phyloP scores from a whole-genome alignment of 208 protist species.

The Leishmania major region DNA sequence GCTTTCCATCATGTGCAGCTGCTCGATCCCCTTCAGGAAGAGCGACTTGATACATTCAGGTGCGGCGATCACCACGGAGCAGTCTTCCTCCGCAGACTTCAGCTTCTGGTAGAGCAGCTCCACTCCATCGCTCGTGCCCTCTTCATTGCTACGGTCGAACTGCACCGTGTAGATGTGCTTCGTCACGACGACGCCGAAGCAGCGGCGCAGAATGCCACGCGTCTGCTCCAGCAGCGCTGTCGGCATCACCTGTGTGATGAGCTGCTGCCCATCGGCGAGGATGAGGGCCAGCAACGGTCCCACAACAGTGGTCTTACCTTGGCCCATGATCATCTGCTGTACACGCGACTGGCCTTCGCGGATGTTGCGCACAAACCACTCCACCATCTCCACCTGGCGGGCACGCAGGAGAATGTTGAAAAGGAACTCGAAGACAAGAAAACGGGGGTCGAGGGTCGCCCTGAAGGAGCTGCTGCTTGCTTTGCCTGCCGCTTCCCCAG shows the following conservation, averaged over 20 bases:
- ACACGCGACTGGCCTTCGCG: slow-evolving; percentile 75
- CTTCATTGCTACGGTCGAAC: slow-evolving; percentile 80
- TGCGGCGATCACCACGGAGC: slow-evolving; percentile 85
- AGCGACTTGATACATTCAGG: slow-evolving; percentile 94
- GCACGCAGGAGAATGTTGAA: slow-evolving; percentile 93
- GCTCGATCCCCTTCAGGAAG: slow-evolving; percentile 93
- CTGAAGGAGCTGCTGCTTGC: slow-evolving; percentile 1
- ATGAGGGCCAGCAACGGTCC: slow-evolving; percentile 93
- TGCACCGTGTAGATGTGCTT: slow-evolving; percentile 91
- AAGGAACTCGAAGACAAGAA: slow-evolving; percentile 94
- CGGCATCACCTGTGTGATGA: slow-evolving; percentile 94
- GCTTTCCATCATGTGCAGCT: slow-evolving; percentile 86
- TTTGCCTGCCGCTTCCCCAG: neutral
- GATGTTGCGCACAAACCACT: slow-evolving; percentile 82
- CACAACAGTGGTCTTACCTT: slow-evolving; percentile 96
- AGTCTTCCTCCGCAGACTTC: slow-evolving; percentile 47
- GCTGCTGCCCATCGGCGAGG: slow-evolving; percentile 89
- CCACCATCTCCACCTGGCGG: slow-evolving; percentile 93
- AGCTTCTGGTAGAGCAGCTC: slow-evolving; percentile 77
- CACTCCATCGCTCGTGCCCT: slow-evolving; percentile 37
- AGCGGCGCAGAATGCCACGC: slow-evolving; percentile 84
- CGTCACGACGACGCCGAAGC: slow-evolving; percentile 92
- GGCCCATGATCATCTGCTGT: slow-evolving; percentile 97
- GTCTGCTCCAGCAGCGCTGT: slow-evolving; percentile 93
- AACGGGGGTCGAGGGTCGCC: slow-evolving; percentile 81